Percentiles rank a stretch among this genome's conserved stretches.
Conservation (phyloP, 306 rosid species). For the Medicago truncatula region MtrunA17r5.0-ANR NC_053049.1:48146501-48147000, state of each 20-base stretch:
- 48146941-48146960: too few species aligned
- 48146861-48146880: too few species aligned
- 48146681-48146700: not conserved
- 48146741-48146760: fast-evolving
- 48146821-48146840: too few species aligned
- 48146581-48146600: not conserved
- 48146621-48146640: not conserved
- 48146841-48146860: too few species aligned
- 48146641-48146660: not conserved
- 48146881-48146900: too few species aligned
- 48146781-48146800: not conserved
- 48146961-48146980: too few species aligned
- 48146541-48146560: not conserved
- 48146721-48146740: not conserved
- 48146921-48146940: too few species aligned
- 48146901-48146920: too few species aligned
- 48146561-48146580: not conserved
- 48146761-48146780: not conserved
- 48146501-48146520: constrained; percentile 21
- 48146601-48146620: not conserved
- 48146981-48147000: too few species aligned
- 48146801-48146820: not conserved
- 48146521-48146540: not conserved
- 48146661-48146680: constrained; percentile 21
- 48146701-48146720: fast-evolving